These are phyloP conservation scores for Pyrenula aspistea DNA, from an alignment of 495 filamentous ascomycete genomes.

Conservation along the genomic window DNA sequence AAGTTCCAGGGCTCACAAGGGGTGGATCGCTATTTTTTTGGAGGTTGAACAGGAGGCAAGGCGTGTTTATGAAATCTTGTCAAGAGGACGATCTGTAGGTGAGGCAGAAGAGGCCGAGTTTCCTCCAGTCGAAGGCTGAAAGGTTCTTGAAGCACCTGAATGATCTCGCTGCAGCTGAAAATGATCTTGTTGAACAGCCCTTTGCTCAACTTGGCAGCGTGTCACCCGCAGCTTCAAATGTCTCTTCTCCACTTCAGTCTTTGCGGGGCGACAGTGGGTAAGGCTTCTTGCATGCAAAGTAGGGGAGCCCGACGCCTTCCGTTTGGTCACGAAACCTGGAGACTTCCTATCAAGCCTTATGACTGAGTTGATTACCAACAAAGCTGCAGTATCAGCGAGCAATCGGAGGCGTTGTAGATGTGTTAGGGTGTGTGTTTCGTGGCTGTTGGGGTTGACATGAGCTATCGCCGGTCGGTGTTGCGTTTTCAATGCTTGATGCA, in stretches of 20 bases:
- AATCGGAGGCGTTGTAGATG: background rate
- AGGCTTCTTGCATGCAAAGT: no score
- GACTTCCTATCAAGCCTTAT: background rate
- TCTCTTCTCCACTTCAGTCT: background rate
- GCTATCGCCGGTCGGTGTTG: no score
- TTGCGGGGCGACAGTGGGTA: background rate
- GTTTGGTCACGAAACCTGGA: background rate
- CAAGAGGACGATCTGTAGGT: no score
- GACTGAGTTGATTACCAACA: background rate
- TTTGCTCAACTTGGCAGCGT: background rate
- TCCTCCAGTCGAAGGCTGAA: no score
- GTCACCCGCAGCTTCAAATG: background rate
- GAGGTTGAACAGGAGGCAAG: background rate
- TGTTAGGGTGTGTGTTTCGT: background rate
- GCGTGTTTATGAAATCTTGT: background rate
- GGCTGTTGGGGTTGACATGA: background rate
- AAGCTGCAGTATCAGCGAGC: background rate
- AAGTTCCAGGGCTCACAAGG: background rate
- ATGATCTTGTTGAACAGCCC: background rate
- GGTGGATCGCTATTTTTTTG: background rate
- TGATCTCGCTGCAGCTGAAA: no score
- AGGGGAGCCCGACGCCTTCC: background rate
- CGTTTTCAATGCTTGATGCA: no score
- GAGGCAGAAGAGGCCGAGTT: no score
- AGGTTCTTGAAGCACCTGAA: no score